Evolutionary conservation across 768 basidiomycete species (phyloP).

Genomic region (Boletus barrowsii): DNA sequence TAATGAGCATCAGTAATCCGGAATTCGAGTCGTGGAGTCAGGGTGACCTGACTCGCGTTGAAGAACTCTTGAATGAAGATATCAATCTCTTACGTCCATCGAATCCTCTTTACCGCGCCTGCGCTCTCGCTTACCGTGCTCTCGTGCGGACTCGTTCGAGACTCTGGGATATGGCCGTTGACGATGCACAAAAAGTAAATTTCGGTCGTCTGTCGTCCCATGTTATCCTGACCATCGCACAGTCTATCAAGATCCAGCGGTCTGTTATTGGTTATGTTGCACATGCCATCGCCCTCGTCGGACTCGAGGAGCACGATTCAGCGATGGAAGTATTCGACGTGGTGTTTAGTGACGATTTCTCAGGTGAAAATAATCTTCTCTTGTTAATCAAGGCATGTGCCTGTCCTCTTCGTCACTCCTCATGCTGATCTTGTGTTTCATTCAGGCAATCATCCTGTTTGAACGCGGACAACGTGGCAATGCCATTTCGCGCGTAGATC

Average conservation of each 20-base stretch:
- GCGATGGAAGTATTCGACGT: slow-evolving; percentile 3
- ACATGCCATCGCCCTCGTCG: neutral
- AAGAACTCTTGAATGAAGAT: slow-evolving; percentile 1
- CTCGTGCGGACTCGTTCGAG: neutral
- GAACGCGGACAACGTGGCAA: neutral
- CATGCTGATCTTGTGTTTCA: neutral
- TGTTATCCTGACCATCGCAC: neutral
- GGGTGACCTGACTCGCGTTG: neutral
- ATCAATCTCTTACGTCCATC: neutral
- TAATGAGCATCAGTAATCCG: neutral
- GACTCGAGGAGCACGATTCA: neutral
- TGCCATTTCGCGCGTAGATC: too few relatives aligned
- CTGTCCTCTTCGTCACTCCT: neutral
- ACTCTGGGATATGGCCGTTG: neutral
- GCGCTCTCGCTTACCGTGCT: slow-evolving; percentile 1
- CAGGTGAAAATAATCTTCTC: neutral
- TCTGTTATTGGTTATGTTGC: slow-evolving; percentile 13
- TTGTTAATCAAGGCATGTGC: slow-evolving; percentile 9
- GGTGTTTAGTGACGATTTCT: neutral
- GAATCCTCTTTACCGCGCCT: neutral
- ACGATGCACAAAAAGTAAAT: slow-evolving; percentile 6
- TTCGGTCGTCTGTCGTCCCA: accelerated
- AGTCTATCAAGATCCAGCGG: slow-evolving; percentile 4
- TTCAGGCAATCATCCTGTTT: slow-evolving; percentile 1
- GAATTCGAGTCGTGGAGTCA: neutral